These are phyloP conservation scores for Xanthoconium separans DNA, from an alignment of 1,284 basidiomycete species.

Conservation along the genomic window DNA sequence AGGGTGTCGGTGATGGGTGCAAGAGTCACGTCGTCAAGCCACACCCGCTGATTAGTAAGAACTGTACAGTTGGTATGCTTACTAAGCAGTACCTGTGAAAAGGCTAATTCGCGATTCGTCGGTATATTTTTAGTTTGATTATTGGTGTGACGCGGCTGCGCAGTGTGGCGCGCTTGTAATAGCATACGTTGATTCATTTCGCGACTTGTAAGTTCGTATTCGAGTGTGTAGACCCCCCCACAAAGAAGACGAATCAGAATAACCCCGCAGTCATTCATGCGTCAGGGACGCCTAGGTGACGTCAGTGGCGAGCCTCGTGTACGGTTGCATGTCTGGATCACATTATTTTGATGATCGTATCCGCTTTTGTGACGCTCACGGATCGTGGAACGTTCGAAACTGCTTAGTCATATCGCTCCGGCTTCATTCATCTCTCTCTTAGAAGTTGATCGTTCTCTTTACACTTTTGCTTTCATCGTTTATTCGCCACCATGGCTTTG, in stretches of 20 bases:
- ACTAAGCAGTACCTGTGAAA: neutral
- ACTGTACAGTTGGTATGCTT: conserved; percentile 25
- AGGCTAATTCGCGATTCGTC: conserved; percentile 19
- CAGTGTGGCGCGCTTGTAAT: no score
- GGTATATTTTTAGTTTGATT: conserved; percentile 17
- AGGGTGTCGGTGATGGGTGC: conserved; percentile 19
- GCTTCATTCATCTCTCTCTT: neutral
- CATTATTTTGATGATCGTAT: neutral
- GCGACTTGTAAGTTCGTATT: neutral
- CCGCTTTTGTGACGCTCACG: conserved; percentile 2
- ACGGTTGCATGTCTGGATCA: neutral
- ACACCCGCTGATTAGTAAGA: conserved; percentile 15
- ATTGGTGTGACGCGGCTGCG: neutral
- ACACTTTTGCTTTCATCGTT: conserved; percentile 6
- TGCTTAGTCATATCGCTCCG: conserved; percentile 26
- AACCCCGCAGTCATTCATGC: conserved; percentile 10
- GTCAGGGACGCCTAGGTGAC: neutral
- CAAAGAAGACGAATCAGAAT: conserved; percentile 12
- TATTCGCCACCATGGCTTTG: no score
- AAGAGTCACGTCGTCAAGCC: conserved; percentile 20
- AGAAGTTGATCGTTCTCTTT: conserved; percentile 10
- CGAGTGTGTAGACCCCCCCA: neutral
- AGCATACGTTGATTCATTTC: conserved; percentile 8
- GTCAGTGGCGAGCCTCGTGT: conserved; percentile 10
- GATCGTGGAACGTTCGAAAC: neutral